Evolutionary conservation across 345 rosid species (phyloP).

Genomic region (Erodium maritimum): DNA sequence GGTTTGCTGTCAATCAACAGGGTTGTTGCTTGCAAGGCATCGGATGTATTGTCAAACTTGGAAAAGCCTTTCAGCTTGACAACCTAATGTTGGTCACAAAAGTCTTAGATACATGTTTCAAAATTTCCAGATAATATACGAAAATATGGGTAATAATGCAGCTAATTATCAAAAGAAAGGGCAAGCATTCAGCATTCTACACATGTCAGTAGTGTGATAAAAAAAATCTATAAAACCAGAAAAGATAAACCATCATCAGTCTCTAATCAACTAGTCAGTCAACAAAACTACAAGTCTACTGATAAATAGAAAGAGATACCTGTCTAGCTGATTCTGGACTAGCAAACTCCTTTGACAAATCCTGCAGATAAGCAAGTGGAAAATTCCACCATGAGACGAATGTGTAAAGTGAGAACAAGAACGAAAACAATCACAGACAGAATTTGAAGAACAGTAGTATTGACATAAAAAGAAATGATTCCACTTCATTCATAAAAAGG

Average conservation of each 20-base stretch:
- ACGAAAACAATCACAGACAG: neutral
- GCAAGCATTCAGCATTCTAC: too few species aligned
- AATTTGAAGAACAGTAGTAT: neutral
- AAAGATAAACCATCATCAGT: too few species aligned
- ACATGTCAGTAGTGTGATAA: too few species aligned
- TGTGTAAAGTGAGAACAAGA: neutral
- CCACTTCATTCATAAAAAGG: too few species aligned
- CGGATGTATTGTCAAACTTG: too few species aligned
- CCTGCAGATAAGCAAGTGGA: slow-evolving; percentile 25
- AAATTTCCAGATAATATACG: neutral
- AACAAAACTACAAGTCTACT: neutral
- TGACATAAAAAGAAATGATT: too few species aligned
- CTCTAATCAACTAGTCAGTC: neutral
- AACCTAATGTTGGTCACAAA: too few species aligned
- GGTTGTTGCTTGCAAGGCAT: too few species aligned
- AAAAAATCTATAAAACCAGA: too few species aligned
- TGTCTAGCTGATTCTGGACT: slow-evolving; percentile 47
- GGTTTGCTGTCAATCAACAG: too few species aligned
- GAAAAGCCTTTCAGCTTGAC: too few species aligned
- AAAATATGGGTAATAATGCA: neutral
- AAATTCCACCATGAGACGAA: neutral
- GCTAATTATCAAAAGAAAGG: neutral
- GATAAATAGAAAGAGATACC: slow-evolving; percentile 15
- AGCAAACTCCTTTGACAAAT: slow-evolving; percentile 46
- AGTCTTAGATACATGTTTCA: neutral